Evolutionary conservation across 352 stramenopile species (phyloP).

Genomic region (Phytopythium vexans): DNA sequence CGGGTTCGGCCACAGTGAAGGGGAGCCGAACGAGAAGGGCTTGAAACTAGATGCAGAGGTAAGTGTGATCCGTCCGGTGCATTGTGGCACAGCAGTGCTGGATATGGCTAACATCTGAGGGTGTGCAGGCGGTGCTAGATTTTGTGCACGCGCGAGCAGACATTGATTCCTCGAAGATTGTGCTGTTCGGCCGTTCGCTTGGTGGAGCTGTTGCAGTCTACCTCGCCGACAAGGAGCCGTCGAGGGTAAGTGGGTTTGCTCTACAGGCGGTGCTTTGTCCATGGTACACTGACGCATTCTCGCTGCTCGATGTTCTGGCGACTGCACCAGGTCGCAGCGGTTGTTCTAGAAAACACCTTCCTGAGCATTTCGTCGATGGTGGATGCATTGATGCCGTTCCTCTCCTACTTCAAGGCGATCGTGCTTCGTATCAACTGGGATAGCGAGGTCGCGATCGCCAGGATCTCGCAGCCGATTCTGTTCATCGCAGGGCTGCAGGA

Average conservation of each 20-base stretch:
- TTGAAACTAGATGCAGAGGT: conserved; percentile 91
- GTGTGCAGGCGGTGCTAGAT: conserved; percentile 63
- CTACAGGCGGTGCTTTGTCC: background rate
- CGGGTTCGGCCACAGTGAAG: conserved; percentile 91
- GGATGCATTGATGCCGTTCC: conserved; percentile 89
- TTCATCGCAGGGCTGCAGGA: conserved; percentile 90
- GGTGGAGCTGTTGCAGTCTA: conserved; percentile 92
- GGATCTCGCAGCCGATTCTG: conserved; percentile 80
- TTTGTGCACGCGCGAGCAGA: conserved; percentile 67
- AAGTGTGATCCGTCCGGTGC: background rate
- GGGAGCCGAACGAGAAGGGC: conserved; percentile 82
- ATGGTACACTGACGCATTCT: background rate
- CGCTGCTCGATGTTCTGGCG: conserved; percentile 1
- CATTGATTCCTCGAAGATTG: conserved; percentile 85
- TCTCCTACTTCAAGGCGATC: conserved; percentile 88
- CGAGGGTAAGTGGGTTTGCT: conserved; percentile 33
- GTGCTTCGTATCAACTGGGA: conserved; percentile 92
- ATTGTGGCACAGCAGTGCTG: background rate
- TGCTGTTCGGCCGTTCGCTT: conserved; percentile 91
- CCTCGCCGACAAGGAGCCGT: conserved; percentile 74
- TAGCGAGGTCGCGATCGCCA: conserved; percentile 56
- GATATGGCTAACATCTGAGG: conserved; percentile 2
- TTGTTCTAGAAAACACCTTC: conserved; percentile 96
- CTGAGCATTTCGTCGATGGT: conserved; percentile 92
- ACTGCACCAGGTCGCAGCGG: conserved; percentile 61